Evolutionary conservation across 2,329 filamentous ascomycete species (phyloP), one percentile per base, ranked within the genome.

Genomic region (Scedosporium dehoogii): DNA sequence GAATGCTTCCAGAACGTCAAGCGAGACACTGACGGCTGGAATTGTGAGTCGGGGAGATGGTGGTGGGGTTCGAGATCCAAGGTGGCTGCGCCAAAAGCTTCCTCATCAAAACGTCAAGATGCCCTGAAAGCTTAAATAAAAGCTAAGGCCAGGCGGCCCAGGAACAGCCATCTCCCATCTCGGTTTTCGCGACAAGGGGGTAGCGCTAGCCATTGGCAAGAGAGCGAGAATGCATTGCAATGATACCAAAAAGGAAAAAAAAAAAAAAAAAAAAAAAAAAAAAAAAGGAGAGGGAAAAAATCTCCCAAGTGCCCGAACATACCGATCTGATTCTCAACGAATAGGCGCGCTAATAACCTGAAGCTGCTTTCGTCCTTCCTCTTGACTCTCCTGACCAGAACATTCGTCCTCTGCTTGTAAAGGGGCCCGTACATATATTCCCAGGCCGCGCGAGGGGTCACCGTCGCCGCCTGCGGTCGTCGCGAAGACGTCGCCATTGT

Each of bases 321-420:
- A 92, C 90, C 89, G 69, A 91, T 87, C 73, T 93, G 90, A 73
- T 93, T 90, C 70, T 89, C 80, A 67, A 91, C 85, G 72, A 92
- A 82, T 85, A 88, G 90, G 70, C 81, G 79, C 65, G 84, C 82
- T 56, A 89, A 23, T 27, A 61, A 56, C 46, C 59, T 48, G 48
- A 83, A 76, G 48, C 85, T 78, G 62, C 85, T 80, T 67, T 88
- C 82, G 60, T 85, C 83, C 73, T 85, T 86, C 70, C 79, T 78
- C 76, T 82, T 87, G 65, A 81, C 74, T 66, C 83, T 81, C 67
- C 82, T 78, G 57, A 84, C 78, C 27, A 84, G 75, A 58, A 84
- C 78, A 64, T 81, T 83, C 70, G 76, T 78, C 29, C 74, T 79
- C 70, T 84, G 82, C 78, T 79, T 81, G 70, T 85, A 85, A 59